Conservation (phyloP, 176 grass and related monocot genomes). For the Eleusine coracana region DNA sequence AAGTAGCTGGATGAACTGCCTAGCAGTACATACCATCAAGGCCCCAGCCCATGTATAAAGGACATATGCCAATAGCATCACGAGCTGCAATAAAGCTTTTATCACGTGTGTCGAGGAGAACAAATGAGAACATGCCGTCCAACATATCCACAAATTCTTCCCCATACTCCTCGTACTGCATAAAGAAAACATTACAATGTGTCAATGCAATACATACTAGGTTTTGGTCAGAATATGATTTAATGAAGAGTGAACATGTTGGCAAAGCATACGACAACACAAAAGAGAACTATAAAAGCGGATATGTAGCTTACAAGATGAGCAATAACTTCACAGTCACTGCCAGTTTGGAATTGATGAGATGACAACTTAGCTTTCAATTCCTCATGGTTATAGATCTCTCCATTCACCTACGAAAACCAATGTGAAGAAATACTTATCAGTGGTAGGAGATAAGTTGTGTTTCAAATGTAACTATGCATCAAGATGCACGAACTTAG, state of each 20-base stretch:
- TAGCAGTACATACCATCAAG: conserved; percentile 72
- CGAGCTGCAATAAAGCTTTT: conserved; percentile 97
- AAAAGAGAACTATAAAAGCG: conserved; percentile 9
- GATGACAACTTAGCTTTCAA: conserved; percentile 73
- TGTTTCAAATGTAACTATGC: conserved; percentile 19
- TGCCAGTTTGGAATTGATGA: conserved; percentile 86
- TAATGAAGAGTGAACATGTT: conserved; percentile 1
- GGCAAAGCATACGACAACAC: background rate
- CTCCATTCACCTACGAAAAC: conserved; percentile 82
- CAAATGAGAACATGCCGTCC: conserved; percentile 98
- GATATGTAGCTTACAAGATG: conserved; percentile 74
- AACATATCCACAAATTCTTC: conserved; percentile 96
- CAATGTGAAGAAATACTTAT: conserved; percentile 26
- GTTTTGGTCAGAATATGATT: conserved; percentile 10
- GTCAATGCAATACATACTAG: background rate
- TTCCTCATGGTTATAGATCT: conserved; percentile 98
- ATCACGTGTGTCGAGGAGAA: conserved; percentile 93
- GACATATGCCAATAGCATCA: conserved; percentile 96
- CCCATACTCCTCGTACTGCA: conserved; percentile 96
- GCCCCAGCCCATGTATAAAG: conserved; percentile 98
- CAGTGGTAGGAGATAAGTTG: background rate
- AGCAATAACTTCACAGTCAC: conserved; percentile 99
- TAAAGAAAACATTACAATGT: conserved; percentile 38
- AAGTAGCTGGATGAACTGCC: conserved; percentile 24
- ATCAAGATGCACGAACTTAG: background rate